These are phyloP conservation scores for Hirsutella rhossiliensis DNA, from an alignment of 2,329 filamentous ascomycete species.

Conservation along the genomic window DNA sequence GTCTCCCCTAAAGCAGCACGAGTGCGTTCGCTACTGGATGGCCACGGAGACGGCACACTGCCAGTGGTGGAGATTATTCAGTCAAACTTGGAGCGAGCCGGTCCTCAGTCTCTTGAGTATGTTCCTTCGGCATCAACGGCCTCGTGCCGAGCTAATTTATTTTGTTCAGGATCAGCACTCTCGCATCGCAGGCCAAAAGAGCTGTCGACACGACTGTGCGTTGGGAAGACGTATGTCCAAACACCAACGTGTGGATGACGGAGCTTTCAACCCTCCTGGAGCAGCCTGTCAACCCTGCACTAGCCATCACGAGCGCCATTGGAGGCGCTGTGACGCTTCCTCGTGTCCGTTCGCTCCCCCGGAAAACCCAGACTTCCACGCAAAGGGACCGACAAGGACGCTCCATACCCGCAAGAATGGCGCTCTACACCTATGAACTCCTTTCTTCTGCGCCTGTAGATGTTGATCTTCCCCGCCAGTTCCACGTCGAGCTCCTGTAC, in stretches of 20 bases:
- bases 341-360: conserved; percentile 6
- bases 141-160: neutral
- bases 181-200: conserved; percentile 32
- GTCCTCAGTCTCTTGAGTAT: conserved; percentile 37
- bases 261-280: conserved; percentile 46
- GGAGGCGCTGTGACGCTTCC: conserved; percentile 57
- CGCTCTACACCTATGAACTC: conserved; percentile 54
- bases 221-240: conserved; percentile 47
- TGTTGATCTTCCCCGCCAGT: conserved; percentile 24
- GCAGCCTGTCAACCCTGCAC: conserved; percentile 41
- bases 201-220: conserved; percentile 16
- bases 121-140: conserved; percentile 7
- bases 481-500: conserved; percentile 38
- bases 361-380: conserved; percentile 18
- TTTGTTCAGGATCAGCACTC: conserved; percentile 32
- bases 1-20: conserved; percentile 27
- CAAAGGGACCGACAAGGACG: conserved; percentile 54
- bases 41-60: conserved; percentile 25
- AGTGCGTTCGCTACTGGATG: conserved; percentile 34
- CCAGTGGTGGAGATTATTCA: conserved; percentile 40
- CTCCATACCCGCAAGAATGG: conserved; percentile 64
- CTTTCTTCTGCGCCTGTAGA: conserved; percentile 30
- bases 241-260: conserved; percentile 49
- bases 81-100: conserved; percentile 38
- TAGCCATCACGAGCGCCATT: conserved; percentile 63